phyloP scores from a whole-genome alignment of 2,329 filamentous ascomycete species.

The Pseudocercospora macadamiae region DNA sequence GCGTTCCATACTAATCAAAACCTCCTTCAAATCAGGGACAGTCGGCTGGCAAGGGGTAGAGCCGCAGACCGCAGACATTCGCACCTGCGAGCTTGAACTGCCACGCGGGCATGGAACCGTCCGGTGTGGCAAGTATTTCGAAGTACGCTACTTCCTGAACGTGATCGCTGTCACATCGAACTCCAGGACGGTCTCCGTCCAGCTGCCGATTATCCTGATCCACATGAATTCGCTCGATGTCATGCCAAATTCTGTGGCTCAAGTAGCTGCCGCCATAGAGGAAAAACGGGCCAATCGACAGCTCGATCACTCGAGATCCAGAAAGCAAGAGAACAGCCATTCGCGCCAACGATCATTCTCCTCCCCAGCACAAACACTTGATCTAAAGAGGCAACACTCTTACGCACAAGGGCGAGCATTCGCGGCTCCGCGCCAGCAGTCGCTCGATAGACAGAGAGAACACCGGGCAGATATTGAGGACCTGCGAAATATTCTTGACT shows the following conservation, averaged over 20 bases:
- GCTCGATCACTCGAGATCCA: conserved; percentile 16
- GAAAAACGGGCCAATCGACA: conserved; percentile 45
- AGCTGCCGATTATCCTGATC: conserved; percentile 59
- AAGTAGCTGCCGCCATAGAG: conserved; percentile 59
- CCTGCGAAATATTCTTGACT: conserved; percentile 45
- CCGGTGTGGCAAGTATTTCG: conserved; percentile 59
- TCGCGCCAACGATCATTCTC: conserved; percentile 32
- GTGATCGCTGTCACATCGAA: conserved; percentile 50
- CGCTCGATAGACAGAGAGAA: conserved; percentile 50
- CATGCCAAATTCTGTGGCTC: conserved; percentile 57
- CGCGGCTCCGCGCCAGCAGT: conserved; percentile 55
- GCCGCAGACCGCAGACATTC: conserved; percentile 49
- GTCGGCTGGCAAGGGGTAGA: conserved; percentile 53
- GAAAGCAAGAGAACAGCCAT: conserved; percentile 11
- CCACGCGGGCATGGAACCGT: conserved; percentile 56
- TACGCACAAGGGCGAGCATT: conserved; percentile 56
- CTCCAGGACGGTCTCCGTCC: conserved; percentile 55
- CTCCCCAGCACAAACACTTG: conserved; percentile 27
- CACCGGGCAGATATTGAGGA: conserved; percentile 47
- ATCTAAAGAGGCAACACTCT: conserved; percentile 42
- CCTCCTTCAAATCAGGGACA: conserved; percentile 46
- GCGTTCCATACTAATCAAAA: conserved; percentile 49
- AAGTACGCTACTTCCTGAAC: conserved; percentile 60
- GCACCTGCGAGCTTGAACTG: conserved; percentile 54
- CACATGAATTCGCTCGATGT: conserved; percentile 62